These are phyloP conservation scores for Garcileccinum viscosum DNA, from an alignment of 1,284 basidiomycete species.

Conservation along the genomic window DNA sequence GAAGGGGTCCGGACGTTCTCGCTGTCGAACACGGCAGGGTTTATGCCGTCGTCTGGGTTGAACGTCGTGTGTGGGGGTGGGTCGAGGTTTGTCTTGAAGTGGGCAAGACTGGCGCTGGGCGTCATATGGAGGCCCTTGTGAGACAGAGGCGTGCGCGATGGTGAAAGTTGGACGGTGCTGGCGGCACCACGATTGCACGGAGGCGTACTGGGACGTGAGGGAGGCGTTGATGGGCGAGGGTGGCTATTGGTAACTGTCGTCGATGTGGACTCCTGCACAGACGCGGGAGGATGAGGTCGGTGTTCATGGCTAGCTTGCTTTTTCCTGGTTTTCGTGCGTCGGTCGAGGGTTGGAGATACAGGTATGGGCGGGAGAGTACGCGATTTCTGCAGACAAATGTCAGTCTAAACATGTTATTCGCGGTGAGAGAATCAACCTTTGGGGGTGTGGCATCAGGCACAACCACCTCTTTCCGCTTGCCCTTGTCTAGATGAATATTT, in stretches of 20 bases:
- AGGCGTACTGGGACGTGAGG: constrained; percentile 33
- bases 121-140: constrained; percentile 73
- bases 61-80: constrained; percentile 58
- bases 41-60: constrained; percentile 42
- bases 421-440: constrained; percentile 26
- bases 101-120: constrained; percentile 62
- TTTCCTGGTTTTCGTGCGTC: constrained; percentile 41
- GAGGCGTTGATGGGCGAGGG: constrained; percentile 39
- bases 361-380: constrained; percentile 48
- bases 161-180: constrained; percentile 52
- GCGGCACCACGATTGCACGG: constrained; percentile 38
- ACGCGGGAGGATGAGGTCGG: constrained; percentile 41
- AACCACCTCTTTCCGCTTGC: constrained; percentile 20
- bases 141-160: constrained; percentile 67
- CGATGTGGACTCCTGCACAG: constrained; percentile 12
- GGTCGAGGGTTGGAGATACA: constrained; percentile 57
- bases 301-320: constrained; percentile 34
- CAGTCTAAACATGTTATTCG: background rate
- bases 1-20: constrained; percentile 61
- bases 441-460: constrained; percentile 29
- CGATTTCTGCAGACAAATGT: constrained; percentile 37
- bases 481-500: constrained; percentile 19
- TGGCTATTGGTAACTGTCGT: constrained; percentile 23
- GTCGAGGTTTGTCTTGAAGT: constrained; percentile 68
- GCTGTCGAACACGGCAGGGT: constrained; percentile 42